These are phyloP conservation scores for Lyophyllum decastes DNA, from an alignment of 768 basidiomycete genomes.

Conservation along the genomic window DNA sequence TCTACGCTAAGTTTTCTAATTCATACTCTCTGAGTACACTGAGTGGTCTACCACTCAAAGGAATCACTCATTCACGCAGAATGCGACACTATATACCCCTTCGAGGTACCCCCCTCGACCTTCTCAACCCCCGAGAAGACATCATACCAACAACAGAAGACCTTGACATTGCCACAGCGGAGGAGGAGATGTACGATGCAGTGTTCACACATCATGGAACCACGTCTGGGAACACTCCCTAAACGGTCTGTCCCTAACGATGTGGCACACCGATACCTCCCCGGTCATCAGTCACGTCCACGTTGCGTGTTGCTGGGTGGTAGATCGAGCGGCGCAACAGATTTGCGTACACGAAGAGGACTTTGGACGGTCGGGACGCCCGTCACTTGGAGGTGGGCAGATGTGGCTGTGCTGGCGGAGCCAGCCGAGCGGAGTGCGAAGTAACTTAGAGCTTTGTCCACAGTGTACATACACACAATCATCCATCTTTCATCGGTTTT, in stretches of 20 bases:
- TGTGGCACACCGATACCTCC: not conserved
- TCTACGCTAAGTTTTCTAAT: slow-evolving; percentile 4
- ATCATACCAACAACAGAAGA: not conserved
- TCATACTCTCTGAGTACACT: not conserved
- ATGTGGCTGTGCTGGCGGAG: not conserved
- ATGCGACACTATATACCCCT: slow-evolving; percentile 4
- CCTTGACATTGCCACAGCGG: not conserved
- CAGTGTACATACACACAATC: no score
- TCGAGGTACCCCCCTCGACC: not conserved
- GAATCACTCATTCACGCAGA: not conserved
- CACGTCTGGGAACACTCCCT: not conserved
- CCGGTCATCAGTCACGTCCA: not conserved
- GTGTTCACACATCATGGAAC: not conserved
- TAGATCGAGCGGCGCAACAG: not conserved
- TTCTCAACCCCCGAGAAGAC: not conserved
- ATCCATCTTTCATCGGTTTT: not conserved
- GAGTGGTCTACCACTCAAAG: not conserved
- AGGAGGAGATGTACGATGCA: not conserved
- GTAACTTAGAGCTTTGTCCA: no score
- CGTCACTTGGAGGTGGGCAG: not conserved
- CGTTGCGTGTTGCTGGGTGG: not conserved
- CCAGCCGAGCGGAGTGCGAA: not conserved
- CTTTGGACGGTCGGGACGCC: not conserved
- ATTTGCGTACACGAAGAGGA: not conserved
- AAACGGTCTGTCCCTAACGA: not conserved